These are phyloP conservation scores for Xylariaceae sp. DNA, from an alignment of 2,329 filamentous ascomycete genomes.

Conservation along the genomic window DNA sequence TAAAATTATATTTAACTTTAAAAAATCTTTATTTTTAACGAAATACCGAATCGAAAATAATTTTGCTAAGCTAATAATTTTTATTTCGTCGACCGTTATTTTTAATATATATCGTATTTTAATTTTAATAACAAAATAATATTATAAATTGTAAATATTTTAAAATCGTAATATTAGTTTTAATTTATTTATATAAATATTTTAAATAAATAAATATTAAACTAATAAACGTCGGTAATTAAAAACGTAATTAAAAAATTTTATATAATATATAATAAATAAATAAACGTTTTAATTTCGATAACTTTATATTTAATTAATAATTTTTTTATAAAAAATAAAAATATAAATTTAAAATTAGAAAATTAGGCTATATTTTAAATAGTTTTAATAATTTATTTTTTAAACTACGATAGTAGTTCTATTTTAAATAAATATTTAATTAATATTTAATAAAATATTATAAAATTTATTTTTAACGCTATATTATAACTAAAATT, in stretches of 20 bases:
- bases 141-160: background rate
- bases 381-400: background rate
- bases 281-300: background rate
- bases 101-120: background rate
- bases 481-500: too few species aligned
- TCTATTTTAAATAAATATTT: background rate
- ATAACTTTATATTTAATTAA: background rate
- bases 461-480: background rate
- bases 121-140: background rate
- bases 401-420: too few species aligned
- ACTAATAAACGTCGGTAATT: background rate
- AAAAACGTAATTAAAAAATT: background rate
- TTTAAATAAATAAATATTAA: background rate
- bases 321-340: background rate
- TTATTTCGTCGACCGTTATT: background rate
- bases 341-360: background rate
- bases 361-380: background rate
- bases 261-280: background rate
- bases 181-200: background rate
- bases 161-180: background rate
- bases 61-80: background rate
- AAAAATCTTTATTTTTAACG: background rate
- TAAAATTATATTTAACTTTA: background rate
- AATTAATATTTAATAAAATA: background rate
- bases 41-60: background rate